Evolutionary conservation across 2,329 filamentous ascomycete genomes (phyloP).

Genomic region (Botryotinia globosa): DNA sequence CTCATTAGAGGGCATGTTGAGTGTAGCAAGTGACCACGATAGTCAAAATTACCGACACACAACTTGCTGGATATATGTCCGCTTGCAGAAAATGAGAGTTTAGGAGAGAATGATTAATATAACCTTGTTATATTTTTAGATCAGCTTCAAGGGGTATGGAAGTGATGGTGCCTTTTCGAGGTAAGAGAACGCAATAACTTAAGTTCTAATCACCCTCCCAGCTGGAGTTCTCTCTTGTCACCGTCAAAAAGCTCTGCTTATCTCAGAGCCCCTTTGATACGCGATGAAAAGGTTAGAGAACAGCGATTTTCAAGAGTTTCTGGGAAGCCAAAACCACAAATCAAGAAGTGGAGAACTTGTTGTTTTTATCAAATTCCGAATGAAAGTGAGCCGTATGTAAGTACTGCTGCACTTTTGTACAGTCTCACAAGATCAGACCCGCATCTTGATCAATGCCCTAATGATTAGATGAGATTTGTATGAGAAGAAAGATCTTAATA

Average conservation of each 20-base stretch:
- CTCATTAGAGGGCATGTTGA: conserved; percentile 10
- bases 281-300: neutral
- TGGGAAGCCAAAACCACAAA: neutral
- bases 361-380: neutral
- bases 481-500: neutral
- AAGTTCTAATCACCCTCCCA: neutral
- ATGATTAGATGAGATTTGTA: neutral
- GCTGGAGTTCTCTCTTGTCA: neutral
- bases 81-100: neutral
- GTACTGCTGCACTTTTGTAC: conserved; percentile 10
- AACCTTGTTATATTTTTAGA: neutral
- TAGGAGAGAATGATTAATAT: neutral
- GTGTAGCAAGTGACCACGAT: neutral
- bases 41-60: neutral
- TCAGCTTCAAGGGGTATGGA: neutral
- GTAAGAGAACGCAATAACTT: neutral
- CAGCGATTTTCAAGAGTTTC: neutral
- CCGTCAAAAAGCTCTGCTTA: neutral
- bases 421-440: conserved; percentile 2
- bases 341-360: neutral
- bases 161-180: neutral
- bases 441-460: neutral
- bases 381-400: neutral
- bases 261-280: neutral
- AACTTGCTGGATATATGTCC: neutral